Evolutionary conservation across 352 stramenopile species (phyloP).

Genomic region (Pythium sp.): DNA sequence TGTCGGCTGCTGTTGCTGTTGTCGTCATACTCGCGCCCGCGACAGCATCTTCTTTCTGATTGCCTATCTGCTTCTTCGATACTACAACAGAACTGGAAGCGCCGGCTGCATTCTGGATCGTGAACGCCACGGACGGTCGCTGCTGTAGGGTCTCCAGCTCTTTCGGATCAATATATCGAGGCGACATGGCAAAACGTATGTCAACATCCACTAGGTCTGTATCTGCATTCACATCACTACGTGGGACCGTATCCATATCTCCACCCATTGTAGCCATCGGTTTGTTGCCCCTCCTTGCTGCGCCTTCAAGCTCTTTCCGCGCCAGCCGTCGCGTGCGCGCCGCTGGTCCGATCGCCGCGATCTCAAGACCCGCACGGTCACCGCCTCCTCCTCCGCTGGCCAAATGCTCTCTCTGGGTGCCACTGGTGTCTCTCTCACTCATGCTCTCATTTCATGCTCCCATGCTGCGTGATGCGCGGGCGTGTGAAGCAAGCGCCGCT

Average conservation of each 20-base stretch:
- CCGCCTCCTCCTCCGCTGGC: background rate
- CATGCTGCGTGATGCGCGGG: background rate
- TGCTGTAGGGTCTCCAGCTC: conserved; percentile 33
- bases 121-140: conserved; percentile 37
- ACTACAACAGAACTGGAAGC: background rate
- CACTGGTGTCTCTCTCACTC: background rate
- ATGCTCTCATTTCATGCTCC: background rate
- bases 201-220: conserved; percentile 5
- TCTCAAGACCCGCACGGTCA: background rate
- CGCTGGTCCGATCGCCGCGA: conserved; percentile 3
- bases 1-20: background rate
- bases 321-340: conserved; percentile 16
- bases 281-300: background rate
- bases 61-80: conserved; percentile 15
- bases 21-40: background rate
- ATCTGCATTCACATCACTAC: background rate
- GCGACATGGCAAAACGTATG: conserved; percentile 27
- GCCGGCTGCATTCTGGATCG: conserved; percentile 29
- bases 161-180: conserved; percentile 28
- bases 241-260: background rate
- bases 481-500: background rate
- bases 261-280: background rate
- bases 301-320: conserved; percentile 8
- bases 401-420: background rate
- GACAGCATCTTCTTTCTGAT: conserved; percentile 17